A percentile compares a stretch with the other conserved stretches of the same genome.
phyloP scores from a whole-genome alignment of 192 early-diverging fungal genomes.

The Globomyces pollinis-pini region DNA sequence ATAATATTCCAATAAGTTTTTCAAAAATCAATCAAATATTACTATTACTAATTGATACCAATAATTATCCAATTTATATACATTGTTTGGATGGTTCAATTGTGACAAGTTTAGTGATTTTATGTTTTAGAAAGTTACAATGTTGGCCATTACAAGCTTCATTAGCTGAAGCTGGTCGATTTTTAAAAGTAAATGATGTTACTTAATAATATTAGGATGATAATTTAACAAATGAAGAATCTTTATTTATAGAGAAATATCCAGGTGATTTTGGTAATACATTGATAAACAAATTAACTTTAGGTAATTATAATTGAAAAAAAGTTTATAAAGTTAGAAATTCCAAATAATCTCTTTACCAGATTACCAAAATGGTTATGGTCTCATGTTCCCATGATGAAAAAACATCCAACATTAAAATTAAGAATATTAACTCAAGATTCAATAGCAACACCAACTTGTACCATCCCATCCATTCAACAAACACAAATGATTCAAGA shows the following conservation, averaged over 20 bases:
- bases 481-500: too few relatives aligned
- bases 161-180: conserved; percentile 16
- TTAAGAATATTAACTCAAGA: background rate
- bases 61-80: conserved; percentile 69
- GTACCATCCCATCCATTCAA: background rate
- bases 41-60: conserved; percentile 66
- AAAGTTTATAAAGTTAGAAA: too few relatives aligned
- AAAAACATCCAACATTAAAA: background rate
- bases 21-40: conserved; percentile 52
- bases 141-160: conserved; percentile 52
- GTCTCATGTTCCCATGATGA: background rate
- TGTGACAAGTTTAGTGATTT: conserved; percentile 75
- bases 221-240: conserved; percentile 58
- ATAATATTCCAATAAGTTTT: conserved; percentile 78
- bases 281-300: conserved; percentile 37
- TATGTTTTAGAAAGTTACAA: conserved; percentile 75
- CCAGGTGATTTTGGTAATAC: conserved; percentile 58
- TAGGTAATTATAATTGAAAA: background rate
- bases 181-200: conserved; percentile 7
- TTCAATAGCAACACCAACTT: too few relatives aligned
- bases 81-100: conserved; percentile 88
- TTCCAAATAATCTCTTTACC: background rate
- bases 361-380: background rate
- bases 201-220: conserved; percentile 35
- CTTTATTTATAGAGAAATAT: conserved; percentile 75